Percentiles rank a stretch among this genome's conserved stretches.
Conservation (phyloP, 2,329 filamentous ascomycete genomes). For the Trichocomaceae sp. region DNA sequence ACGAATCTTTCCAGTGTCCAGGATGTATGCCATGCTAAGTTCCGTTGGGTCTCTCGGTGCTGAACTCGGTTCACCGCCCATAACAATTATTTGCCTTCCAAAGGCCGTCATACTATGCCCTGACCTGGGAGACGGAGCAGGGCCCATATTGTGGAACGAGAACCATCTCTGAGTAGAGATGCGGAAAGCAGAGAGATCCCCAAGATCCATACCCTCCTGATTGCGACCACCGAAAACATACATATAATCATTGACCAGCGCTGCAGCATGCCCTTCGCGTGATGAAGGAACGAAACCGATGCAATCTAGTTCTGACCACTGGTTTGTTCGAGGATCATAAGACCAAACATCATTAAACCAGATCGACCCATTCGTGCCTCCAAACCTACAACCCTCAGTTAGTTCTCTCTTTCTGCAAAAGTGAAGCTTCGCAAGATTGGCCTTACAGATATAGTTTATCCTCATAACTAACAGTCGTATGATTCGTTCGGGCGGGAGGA, state of each 20-base stretch:
- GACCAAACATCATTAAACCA: constrained; percentile 99
- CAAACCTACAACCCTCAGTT: constrained; percentile 57
- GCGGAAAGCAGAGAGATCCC: constrained; percentile 81
- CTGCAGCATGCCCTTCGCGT: constrained; percentile 87
- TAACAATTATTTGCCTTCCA: constrained; percentile 83
- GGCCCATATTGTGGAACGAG: constrained; percentile 99
- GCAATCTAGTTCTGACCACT: constrained; percentile 85
- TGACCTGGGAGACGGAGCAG: constrained; percentile 84
- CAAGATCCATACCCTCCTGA: constrained; percentile 84
- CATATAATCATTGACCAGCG: constrained; percentile 96
- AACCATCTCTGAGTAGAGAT: constrained; percentile 89
- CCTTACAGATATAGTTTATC: constrained; percentile 89
- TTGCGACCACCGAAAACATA: constrained; percentile 97
- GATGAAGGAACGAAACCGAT: constrained; percentile 95
- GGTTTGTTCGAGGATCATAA: constrained; percentile 76
- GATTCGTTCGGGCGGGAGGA: constrained; percentile 88
- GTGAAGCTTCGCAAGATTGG: neutral
- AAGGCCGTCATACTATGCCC: constrained; percentile 97
- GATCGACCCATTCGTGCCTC: constrained; percentile 86
- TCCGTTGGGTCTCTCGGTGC: constrained; percentile 74
- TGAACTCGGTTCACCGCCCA: constrained; percentile 91
- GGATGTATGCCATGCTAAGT: constrained; percentile 78
- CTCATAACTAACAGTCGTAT: constrained; percentile 83
- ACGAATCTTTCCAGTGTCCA: constrained; percentile 93
- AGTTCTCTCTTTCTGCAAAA: neutral